phyloP scores from a whole-genome alignment of 1,139 yeast genomes.

The Yamadazyma trypodendri region DNA sequence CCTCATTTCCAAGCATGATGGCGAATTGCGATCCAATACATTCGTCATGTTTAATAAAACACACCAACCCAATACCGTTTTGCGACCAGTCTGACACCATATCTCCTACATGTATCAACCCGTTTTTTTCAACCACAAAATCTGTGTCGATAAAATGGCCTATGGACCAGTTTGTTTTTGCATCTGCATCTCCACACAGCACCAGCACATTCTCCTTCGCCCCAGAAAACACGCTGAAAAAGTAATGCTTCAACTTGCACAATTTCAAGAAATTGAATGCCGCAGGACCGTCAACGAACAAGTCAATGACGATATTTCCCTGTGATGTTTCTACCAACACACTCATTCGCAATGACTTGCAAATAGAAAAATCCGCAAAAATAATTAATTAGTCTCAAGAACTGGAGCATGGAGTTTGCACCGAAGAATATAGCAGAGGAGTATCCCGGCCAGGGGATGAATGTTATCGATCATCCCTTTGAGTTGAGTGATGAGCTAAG shows the following conservation, averaged over 20 bases:
- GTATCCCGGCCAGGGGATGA: background rate
- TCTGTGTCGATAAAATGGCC: slow-evolving; percentile 8
- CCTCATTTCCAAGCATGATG: slow-evolving; percentile 20
- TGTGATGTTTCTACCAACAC: slow-evolving; percentile 56
- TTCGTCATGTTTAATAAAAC: slow-evolving; percentile 25
- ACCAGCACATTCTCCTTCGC: slow-evolving; percentile 36
- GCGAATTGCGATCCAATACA: slow-evolving; percentile 28
- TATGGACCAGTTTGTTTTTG: slow-evolving; percentile 24
- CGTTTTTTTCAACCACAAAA: background rate
- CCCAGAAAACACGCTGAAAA: slow-evolving; percentile 49
- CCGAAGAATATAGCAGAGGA: background rate
- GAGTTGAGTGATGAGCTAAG: slow-evolving; percentile 14
- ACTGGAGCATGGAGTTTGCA: slow-evolving; percentile 1
- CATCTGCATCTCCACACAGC: slow-evolving; percentile 48
- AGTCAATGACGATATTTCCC: slow-evolving; percentile 56
- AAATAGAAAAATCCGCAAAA: too few species aligned
- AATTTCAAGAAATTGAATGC: slow-evolving; percentile 49
- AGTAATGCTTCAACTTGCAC: slow-evolving; percentile 53
- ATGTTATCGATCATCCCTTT: background rate
- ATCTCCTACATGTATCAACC: background rate
- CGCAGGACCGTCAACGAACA: slow-evolving; percentile 33
- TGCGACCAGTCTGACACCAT: background rate
- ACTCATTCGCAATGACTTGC: slow-evolving; percentile 40
- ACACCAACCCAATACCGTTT: slow-evolving; percentile 29
- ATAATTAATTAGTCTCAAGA: too few species aligned